A percentile compares a stretch with the other conserved stretches of the same genome.
Evolutionary conservation across 345 rosid species (phyloP).

Genomic region (Balakata baccata): DNA sequence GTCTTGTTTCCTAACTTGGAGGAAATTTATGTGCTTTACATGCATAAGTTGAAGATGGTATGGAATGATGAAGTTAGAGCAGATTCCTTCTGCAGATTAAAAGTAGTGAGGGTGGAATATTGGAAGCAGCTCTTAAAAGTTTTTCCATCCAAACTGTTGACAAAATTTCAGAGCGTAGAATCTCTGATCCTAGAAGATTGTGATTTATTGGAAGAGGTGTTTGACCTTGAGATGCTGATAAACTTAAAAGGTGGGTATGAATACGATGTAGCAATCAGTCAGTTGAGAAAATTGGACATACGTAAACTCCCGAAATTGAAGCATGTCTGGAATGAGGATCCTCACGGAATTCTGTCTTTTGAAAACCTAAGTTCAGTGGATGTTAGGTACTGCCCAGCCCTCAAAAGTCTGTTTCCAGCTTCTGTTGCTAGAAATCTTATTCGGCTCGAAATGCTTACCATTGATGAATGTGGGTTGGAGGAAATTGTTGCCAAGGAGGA

Average conservation of each 20-base stretch:
- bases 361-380: background rate
- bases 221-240: background rate
- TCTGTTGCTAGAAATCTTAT: conserved; percentile 9
- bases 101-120: background rate
- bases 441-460: conserved; percentile 14
- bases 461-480: conserved; percentile 5
- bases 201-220: conserved; percentile 1
- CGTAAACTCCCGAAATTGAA: background rate
- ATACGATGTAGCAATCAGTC: background rate
- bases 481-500: conserved; percentile 17
- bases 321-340: conserved; percentile 16
- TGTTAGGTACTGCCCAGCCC: background rate
- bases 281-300: background rate
- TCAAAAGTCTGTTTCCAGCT: conserved; percentile 19
- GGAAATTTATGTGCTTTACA: conserved; percentile 1
- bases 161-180: background rate
- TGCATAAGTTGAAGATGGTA: conserved; percentile 22
- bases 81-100: conserved; percentile 21
- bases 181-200: background rate
- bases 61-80: conserved; percentile 15
- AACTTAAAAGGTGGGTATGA: background rate
- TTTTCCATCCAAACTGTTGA: conserved; percentile 15
- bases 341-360: conserved; percentile 3
- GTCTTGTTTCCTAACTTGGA: conserved; percentile 27
- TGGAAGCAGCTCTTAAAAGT: background rate